Percentiles rank a stretch among this genome's conserved stretches.
Evolutionary conservation across 1,139 yeast species (phyloP).

Genomic region (Yamadazyma spencermartinsiae): DNA sequence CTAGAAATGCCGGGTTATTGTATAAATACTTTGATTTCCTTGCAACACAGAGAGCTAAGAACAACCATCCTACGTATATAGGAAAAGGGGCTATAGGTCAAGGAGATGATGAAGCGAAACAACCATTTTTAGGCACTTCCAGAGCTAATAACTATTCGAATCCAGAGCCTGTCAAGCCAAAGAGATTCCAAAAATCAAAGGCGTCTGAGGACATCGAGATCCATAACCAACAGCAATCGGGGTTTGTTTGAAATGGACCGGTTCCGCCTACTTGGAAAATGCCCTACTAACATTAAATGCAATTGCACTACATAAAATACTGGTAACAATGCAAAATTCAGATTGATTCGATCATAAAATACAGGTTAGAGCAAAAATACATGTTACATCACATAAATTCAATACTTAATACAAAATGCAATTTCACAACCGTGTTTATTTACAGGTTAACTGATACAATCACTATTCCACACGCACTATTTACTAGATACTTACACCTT

Average conservation of each 20-base stretch:
- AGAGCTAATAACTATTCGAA: conserved; percentile 9
- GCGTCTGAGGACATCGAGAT: conserved; percentile 17
- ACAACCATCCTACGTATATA: conserved; percentile 21
- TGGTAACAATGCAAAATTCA: too few relatives aligned
- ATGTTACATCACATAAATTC: too few relatives aligned
- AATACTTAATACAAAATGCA: too few relatives aligned
- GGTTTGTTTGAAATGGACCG: conserved; percentile 22
- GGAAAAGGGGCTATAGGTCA: conserved; percentile 20
- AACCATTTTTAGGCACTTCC: neutral
- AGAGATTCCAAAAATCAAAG: conserved; percentile 5
- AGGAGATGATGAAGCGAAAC: conserved; percentile 6
- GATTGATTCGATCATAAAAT: too few relatives aligned
- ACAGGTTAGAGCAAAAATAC: too few relatives aligned
- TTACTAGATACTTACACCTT: too few relatives aligned
- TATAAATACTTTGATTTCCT: conserved; percentile 49
- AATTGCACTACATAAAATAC: too few relatives aligned
- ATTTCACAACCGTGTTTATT: too few relatives aligned
- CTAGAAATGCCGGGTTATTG: conserved; percentile 80
- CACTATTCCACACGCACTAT: too few relatives aligned
- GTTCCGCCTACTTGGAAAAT: neutral
- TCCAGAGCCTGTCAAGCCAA: conserved; percentile 11
- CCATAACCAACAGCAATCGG: conserved; percentile 29
- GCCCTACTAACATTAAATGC: neutral
- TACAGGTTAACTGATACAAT: too few relatives aligned
- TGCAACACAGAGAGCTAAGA: conserved; percentile 32